phyloP scores from a whole-genome alignment of 2,329 filamentous ascomycete genomes.

The Pseudopyrenochaeta lycopersici region DNA sequence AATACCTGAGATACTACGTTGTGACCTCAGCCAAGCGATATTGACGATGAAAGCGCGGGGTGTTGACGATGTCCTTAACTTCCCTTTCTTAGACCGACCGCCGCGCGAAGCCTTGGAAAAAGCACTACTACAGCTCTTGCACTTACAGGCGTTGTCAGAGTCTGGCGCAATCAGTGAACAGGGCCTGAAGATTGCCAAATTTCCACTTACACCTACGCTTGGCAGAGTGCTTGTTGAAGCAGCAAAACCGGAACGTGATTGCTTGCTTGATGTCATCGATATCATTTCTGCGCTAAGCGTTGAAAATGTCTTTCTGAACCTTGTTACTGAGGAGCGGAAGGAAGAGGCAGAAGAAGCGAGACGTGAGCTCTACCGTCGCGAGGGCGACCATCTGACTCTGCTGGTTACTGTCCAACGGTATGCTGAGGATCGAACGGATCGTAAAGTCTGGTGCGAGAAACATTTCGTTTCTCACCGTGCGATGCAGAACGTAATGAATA shows the following conservation, averaged over 20 bases:
- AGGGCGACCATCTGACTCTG: conserved; percentile 72
- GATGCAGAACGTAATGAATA: conserved; percentile 72
- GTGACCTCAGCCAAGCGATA: conserved; percentile 85
- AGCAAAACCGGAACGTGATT: conserved; percentile 73
- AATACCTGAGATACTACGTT: conserved; percentile 87
- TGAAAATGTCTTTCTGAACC: conserved; percentile 69
- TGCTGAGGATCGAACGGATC: conserved; percentile 64
- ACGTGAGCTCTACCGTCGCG: conserved; percentile 64
- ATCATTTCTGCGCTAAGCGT: conserved; percentile 75
- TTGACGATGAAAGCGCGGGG: conserved; percentile 94
- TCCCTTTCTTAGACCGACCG: conserved; percentile 86
- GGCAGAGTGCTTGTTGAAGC: conserved; percentile 86
- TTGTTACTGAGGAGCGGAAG: conserved; percentile 67
- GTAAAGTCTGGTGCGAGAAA: conserved; percentile 67
- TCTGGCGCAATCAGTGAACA: conserved; percentile 76
- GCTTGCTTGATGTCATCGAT: conserved; percentile 84
- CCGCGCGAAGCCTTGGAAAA: conserved; percentile 80
- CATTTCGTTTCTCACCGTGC: conserved; percentile 69
- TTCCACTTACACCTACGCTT: conserved; percentile 83
- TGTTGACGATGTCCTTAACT: conserved; percentile 80
- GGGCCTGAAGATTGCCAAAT: conserved; percentile 79
- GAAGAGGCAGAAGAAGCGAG: conserved; percentile 66
- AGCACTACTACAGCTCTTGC: conserved; percentile 80
- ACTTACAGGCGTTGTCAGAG: conserved; percentile 78
- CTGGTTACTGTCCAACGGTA: conserved; percentile 69